Conservation (phyloP, 2,329 filamentous ascomycete genomes). For the Beauveria caledonica region DNA sequence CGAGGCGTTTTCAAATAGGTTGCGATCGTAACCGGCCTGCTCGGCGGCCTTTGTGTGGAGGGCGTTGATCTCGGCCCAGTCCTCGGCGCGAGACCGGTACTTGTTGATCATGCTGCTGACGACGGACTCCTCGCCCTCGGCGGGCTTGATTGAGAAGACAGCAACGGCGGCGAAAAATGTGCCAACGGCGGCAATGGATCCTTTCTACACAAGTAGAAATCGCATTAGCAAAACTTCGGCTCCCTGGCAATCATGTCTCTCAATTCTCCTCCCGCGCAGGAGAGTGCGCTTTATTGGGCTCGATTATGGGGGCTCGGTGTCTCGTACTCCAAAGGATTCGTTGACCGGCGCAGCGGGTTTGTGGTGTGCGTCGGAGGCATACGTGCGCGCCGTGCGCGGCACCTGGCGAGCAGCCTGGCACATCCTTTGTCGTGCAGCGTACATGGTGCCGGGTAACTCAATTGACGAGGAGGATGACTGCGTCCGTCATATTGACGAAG, state of each 20-base stretch:
- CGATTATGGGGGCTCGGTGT: background rate
- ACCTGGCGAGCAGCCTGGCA: conserved; percentile 29
- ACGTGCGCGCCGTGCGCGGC: conserved; percentile 35
- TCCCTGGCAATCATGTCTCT: background rate
- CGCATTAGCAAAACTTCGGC: background rate
- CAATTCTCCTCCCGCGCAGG: background rate
- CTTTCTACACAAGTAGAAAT: conserved; percentile 29
- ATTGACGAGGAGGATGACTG: conserved; percentile 18
- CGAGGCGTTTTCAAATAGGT: conserved; percentile 40
- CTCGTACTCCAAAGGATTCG: conserved; percentile 50
- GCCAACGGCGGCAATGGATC: conserved; percentile 36
- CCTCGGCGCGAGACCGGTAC: conserved; percentile 38
- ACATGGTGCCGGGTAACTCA: conserved; percentile 28
- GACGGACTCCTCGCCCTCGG: conserved; percentile 42
- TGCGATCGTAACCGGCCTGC: conserved; percentile 50
- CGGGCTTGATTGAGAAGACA: conserved; percentile 37
- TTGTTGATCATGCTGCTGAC: conserved; percentile 38
- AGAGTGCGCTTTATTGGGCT: background rate
- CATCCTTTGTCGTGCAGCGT: conserved; percentile 38
- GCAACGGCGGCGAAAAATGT: conserved; percentile 20
- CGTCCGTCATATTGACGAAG: background rate
- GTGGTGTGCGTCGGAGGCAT: conserved; percentile 47
- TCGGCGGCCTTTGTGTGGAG: conserved; percentile 44
- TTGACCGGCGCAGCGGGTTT: conserved; percentile 36
- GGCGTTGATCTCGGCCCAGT: conserved; percentile 45